These are phyloP conservation scores for Medicago lupulina DNA, from an alignment of 306 rosid species.

Conservation along the genomic window DNA sequence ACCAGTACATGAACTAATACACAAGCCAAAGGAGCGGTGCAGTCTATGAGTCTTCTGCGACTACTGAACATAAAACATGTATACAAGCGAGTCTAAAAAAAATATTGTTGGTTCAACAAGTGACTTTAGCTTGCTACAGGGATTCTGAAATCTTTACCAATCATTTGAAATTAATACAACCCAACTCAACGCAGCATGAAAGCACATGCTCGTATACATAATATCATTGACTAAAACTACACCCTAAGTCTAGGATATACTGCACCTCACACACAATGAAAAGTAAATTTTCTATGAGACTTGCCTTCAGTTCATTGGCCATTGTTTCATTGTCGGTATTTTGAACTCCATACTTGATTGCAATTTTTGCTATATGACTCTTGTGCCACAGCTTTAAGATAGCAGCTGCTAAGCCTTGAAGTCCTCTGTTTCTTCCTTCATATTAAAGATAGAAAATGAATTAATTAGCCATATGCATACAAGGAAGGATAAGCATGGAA, in stretches of 20 bases:
- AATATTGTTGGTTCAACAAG: background rate
- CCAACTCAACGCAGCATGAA: conserved; percentile 8
- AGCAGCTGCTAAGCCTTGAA: conserved; percentile 85
- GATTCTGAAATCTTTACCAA: background rate
- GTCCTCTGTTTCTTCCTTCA: conserved; percentile 83
- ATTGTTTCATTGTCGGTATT: conserved; percentile 75
- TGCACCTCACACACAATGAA: conserved; percentile 20
- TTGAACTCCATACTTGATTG: conserved; percentile 75
- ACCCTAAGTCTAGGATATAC: conserved; percentile 30
- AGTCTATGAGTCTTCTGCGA: background rate
- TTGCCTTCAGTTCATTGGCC: conserved; percentile 86
- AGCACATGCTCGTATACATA: background rate
- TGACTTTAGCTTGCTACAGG: background rate
- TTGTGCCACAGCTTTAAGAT: conserved; percentile 86
- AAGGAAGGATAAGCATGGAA: background rate
- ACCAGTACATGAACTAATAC: background rate
- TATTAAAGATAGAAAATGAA: conserved; percentile 29
- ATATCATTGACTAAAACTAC: conserved; percentile 19
- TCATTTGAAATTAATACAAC: conserved; percentile 15
- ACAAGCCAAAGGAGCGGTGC: background rate
- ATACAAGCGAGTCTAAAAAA: background rate
- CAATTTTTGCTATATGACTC: conserved; percentile 77
- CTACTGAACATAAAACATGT: conserved; percentile 16
- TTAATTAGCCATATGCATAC: conserved; percentile 33
- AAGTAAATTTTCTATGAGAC: conserved; percentile 43